Conservation (phyloP, 2,329 filamentous ascomycete genomes). For the Clathrospora elynae region DNA sequence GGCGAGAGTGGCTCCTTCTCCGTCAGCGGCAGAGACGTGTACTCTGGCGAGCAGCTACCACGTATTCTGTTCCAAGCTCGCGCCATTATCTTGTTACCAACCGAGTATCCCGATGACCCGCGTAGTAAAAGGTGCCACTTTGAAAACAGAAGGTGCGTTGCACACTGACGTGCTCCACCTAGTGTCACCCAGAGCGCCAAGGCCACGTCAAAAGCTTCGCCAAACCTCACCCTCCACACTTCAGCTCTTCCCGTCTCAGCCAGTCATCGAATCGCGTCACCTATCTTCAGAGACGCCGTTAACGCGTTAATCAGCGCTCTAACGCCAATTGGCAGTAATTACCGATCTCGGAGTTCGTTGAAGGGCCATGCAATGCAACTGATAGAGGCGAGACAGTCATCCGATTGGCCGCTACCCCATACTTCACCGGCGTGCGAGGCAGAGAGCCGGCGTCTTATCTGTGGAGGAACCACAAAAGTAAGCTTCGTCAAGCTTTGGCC, state of each 20-base stretch:
- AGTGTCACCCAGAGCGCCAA: constrained; percentile 2
- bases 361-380: constrained; percentile 7
- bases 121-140: too few species aligned
- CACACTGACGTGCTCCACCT: not conserved
- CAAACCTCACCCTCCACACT: not conserved
- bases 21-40: constrained; percentile 37
- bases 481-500: constrained; percentile 24
- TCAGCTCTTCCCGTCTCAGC: not conserved
- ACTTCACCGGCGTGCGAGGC: constrained; percentile 11
- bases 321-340: constrained; percentile 1
- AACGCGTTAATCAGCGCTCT: constrained; percentile 3
- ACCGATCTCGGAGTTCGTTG: constrained; percentile 4
- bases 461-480: constrained; percentile 10
- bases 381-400: constrained; percentile 2
- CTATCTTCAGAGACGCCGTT: constrained; percentile 4
- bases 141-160: too few species aligned
- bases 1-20: constrained; percentile 35
- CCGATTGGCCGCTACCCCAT: constrained; percentile 21
- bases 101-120: too few species aligned
- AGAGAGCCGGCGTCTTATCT: constrained; percentile 14
- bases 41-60: constrained; percentile 29
- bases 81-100: constrained; percentile 24
- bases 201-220: not conserved
- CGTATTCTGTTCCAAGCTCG: constrained; percentile 40
- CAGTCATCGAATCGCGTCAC: constrained; percentile 4